Base-by-base conservation (phyloP, 2,329 filamentous ascomycete species). In the Ophiocordyceps camponoti-floridani region DNA sequence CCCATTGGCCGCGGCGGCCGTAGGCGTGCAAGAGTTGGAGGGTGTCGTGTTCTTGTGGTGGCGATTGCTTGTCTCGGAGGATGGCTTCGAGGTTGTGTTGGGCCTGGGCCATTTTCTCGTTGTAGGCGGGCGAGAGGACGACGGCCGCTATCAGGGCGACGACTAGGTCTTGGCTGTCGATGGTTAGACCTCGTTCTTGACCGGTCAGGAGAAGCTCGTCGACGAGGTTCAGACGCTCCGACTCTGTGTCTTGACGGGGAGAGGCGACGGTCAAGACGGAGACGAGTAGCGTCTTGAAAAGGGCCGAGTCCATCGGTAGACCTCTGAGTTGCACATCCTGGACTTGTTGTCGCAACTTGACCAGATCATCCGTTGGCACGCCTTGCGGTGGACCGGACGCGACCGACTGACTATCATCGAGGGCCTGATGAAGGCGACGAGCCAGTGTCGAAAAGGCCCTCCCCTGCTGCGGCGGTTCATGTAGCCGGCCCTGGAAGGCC, bases 101-200 rank as follows among this genome's bases (percentile, higher is more conserved):
- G 10, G 69, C 59, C 12, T 58, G 56, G 19, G 60, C 54, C 9
- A 70, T 62, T 44, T 58, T 51, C 0, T 50, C 43, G 0, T 54
- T 55, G 35, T 56, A 58, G 2, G 54, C 54, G 2, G 58, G 55
- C 4, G 60, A 62, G 12, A 33, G 42, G 12, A 62, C 56, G 1
- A 65, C 56, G 4, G 59, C 55, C 45, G 67, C 63, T 13, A 74
- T 64, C 31, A 73, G 57, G 10, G 62, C 53, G 12, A 69, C 61
- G 43, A 79, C 62, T 44, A 79, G 56, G 26, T 72, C 65, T 46
- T 66, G 58, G 27, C 60, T 58, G 45, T 69, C 53, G 18, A 72
- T 54, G 2, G 55, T 48, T 45, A 70, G 55, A 16, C 66, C 64
- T 9, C 69, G 65, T 49, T 68, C 65, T 41, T 66, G 58, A 44